These are phyloP conservation scores for Calonectria multiphialidica DNA, from an alignment of 2,329 filamentous ascomycete species.

Conservation along the genomic window DNA sequence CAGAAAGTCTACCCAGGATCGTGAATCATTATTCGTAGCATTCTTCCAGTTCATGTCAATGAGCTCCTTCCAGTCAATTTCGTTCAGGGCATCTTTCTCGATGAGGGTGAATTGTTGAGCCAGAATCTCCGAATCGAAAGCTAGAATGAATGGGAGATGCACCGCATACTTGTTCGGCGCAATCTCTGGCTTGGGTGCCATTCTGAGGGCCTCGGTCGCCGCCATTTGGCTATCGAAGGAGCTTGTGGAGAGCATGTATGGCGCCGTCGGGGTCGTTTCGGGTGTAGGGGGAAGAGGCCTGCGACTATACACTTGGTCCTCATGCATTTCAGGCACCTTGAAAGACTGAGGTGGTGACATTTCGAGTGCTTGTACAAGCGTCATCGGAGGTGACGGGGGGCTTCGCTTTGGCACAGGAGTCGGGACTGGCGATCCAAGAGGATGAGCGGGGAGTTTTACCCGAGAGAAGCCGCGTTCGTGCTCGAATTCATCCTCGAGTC, in stretches of 20 bases:
- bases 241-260: constrained; percentile 46
- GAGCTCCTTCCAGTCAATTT: constrained; percentile 90
- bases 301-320: constrained; percentile 38
- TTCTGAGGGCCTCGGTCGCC: constrained; percentile 51
- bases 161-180: constrained; percentile 58
- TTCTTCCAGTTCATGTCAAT: constrained; percentile 88
- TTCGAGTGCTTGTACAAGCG: constrained; percentile 42
- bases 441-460: constrained; percentile 49
- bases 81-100: constrained; percentile 86
- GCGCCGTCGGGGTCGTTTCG: constrained; percentile 59
- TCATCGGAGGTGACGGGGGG: constrained; percentile 45
- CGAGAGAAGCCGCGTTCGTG: constrained; percentile 35
- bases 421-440: constrained; percentile 47
- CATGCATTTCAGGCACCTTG: constrained; percentile 40
- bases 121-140: constrained; percentile 82
- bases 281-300: constrained; percentile 56
- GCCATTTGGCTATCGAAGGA: constrained; percentile 40
- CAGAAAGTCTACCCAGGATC: constrained; percentile 87
- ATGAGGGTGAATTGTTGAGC: constrained; percentile 89
- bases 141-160: constrained; percentile 84
- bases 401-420: constrained; percentile 46
- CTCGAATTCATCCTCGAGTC: constrained; percentile 56
- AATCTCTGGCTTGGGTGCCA: constrained; percentile 48
- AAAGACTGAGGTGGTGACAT: constrained; percentile 42
- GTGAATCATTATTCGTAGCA: constrained; percentile 70